These are phyloP conservation scores for Nasturtium officinale DNA, from an alignment of 345 rosid genomes.

Conservation along the genomic window DNA sequence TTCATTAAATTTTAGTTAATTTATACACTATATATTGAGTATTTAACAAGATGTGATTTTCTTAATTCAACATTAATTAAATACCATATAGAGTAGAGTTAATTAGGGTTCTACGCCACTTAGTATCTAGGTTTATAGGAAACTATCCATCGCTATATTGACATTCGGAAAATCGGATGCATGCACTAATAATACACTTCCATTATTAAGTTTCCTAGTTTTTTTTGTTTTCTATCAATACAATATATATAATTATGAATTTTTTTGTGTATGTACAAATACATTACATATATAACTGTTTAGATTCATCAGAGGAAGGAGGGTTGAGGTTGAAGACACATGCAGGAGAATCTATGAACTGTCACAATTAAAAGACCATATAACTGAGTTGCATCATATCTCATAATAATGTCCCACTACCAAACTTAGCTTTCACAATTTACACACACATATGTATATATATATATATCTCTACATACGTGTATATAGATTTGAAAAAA, in stretches of 20 bases:
- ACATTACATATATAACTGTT: not conserved
- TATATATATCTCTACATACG: no score
- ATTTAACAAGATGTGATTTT: not conserved
- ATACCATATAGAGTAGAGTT: conserved; percentile 9
- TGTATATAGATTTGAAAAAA: not conserved
- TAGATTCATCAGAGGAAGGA: conserved; percentile 26
- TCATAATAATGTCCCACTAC: conserved; percentile 40
- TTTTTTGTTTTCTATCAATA: conserved; percentile 8
- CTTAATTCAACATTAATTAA: not conserved
- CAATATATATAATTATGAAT: not conserved
- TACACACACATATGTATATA: not conserved
- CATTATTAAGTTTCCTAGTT: not conserved
- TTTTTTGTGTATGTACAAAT: not conserved
- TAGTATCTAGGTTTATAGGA: conserved; percentile 25
- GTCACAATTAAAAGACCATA: conserved; percentile 42
- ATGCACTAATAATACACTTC: not conserved
- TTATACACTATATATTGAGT: not conserved
- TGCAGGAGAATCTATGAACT: conserved; percentile 47
- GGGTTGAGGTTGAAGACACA: conserved; percentile 39
- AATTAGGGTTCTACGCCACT: conserved; percentile 36
- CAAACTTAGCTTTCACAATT: conserved; percentile 38
- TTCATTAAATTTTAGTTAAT: conserved; percentile 2
- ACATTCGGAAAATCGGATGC: not conserved
- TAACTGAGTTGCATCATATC: conserved; percentile 35
- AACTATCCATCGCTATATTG: conserved; percentile 12